phyloP scores from a whole-genome alignment of 805 yeast species.

The Yamadazyma sp. region DNA sequence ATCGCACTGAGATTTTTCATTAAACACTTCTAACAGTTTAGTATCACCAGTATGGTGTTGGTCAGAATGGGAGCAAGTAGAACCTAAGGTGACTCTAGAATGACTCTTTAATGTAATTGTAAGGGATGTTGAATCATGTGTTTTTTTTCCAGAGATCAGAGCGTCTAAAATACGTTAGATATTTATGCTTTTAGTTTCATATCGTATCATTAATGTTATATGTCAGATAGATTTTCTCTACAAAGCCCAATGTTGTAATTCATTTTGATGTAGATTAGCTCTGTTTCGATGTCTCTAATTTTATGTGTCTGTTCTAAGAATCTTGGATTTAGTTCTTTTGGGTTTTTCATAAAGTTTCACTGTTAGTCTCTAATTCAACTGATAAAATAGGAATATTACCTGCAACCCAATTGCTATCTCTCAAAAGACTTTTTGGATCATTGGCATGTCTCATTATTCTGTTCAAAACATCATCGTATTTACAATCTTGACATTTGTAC shows the following conservation, averaged over 20 bases:
- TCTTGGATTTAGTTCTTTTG: neutral
- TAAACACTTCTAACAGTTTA: neutral
- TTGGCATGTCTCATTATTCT: slow-evolving; percentile 21
- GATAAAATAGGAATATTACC: slow-evolving; percentile 49
- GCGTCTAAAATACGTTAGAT: no score
- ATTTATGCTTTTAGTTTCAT: no score
- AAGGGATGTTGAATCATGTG: no score
- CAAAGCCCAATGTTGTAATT: no score
- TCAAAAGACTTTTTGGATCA: slow-evolving; percentile 47
- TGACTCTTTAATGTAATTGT: no score
- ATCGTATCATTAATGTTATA: no score
- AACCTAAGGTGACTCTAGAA: no score
- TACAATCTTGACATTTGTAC: slow-evolving; percentile 57
- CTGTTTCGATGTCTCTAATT: no score
- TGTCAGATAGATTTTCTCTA: no score
- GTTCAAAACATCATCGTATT: slow-evolving; percentile 28
- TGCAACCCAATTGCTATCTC: slow-evolving; percentile 76
- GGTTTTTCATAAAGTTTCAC: neutral
- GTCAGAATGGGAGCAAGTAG: neutral
- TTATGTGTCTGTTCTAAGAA: no score
- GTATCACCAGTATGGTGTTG: neutral
- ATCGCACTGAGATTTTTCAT: neutral
- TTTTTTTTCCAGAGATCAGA: no score
- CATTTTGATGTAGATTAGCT: no score
- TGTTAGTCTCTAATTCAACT: slow-evolving; percentile 6